Conservation (phyloP, 306 rosid species). For the Vigna mungo region DNA sequence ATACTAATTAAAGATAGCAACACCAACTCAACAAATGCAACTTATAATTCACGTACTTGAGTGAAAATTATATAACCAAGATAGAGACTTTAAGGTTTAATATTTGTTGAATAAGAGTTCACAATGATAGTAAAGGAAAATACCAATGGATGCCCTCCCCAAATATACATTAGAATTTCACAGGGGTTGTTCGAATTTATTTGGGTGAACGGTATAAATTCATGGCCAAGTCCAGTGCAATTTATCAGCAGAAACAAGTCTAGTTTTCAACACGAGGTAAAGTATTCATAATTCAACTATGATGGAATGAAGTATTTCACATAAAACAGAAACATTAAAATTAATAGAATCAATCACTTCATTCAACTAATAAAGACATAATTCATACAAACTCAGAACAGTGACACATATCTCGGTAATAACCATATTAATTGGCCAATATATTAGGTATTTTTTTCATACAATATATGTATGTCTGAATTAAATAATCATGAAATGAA, state of each 20-base stretch:
- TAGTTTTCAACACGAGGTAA: neutral
- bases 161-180: constrained; percentile 34
- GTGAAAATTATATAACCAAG: constrained; percentile 26
- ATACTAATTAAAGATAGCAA: constrained; percentile 27
- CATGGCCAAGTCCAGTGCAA: neutral
- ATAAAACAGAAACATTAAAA: constrained; percentile 29
- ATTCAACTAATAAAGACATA: constrained; percentile 23
- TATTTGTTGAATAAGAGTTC: neutral
- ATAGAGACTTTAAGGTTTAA: constrained; percentile 19
- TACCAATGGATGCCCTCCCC: constrained; percentile 1
- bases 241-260: constrained; percentile 31
- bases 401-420: constrained; percentile 27
- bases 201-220: constrained; percentile 15
- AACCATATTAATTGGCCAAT: constrained; percentile 24
- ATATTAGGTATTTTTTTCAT: constrained; percentile 9
- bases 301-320: constrained; percentile 9
- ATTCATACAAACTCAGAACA: constrained; percentile 18
- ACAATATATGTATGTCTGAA: constrained; percentile 25
- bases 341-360: constrained; percentile 21
- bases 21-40: constrained; percentile 26
- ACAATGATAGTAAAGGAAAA: constrained; percentile 12
- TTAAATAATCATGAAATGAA: constrained; percentile 41
- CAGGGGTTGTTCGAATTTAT: neutral
- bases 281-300: constrained; percentile 23
- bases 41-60: constrained; percentile 1